Evolutionary conservation across 768 basidiomycete genomes (phyloP).

Genomic region (Gyrodon lividus): DNA sequence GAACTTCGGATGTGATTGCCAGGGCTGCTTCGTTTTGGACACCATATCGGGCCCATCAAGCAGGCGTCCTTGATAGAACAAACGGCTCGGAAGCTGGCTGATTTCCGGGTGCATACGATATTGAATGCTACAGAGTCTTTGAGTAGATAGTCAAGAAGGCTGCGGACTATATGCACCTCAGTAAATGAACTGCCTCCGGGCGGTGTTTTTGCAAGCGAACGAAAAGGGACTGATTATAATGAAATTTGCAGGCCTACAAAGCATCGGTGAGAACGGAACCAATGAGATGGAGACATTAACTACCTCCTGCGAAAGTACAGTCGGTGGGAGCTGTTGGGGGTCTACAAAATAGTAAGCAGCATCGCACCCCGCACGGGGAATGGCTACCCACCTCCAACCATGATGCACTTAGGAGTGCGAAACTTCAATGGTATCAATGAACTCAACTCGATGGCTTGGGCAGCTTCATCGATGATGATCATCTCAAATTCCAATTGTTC

Average conservation of each 20-base stretch:
- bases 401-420: constrained; percentile 74
- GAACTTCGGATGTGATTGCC: constrained; percentile 79
- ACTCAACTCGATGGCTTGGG: constrained; percentile 93
- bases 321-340: constrained; percentile 95
- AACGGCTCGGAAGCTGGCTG: constrained; percentile 79
- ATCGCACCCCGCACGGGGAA: neutral
- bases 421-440: constrained; percentile 95
- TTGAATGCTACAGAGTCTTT: constrained; percentile 68
- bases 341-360: constrained; percentile 39
- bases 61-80: constrained; percentile 83
- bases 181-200: constrained; percentile 83
- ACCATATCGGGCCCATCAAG: constrained; percentile 90
- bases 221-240: constrained; percentile 91
- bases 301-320: constrained; percentile 68
- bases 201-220: constrained; percentile 81
- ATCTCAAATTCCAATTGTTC: constrained; percentile 88
- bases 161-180: constrained; percentile 58
- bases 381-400: constrained; percentile 75
- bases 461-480: constrained; percentile 97
- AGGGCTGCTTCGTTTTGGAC: constrained; percentile 73
- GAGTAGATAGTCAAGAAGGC: neutral
- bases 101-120: constrained; percentile 99
- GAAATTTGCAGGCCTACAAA: constrained; percentile 58
- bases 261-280: constrained; percentile 8
- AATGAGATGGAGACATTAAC: constrained; percentile 27